Evolutionary conservation across 306 rosid species (phyloP).

Genomic region (Cucumis melo): DNA sequence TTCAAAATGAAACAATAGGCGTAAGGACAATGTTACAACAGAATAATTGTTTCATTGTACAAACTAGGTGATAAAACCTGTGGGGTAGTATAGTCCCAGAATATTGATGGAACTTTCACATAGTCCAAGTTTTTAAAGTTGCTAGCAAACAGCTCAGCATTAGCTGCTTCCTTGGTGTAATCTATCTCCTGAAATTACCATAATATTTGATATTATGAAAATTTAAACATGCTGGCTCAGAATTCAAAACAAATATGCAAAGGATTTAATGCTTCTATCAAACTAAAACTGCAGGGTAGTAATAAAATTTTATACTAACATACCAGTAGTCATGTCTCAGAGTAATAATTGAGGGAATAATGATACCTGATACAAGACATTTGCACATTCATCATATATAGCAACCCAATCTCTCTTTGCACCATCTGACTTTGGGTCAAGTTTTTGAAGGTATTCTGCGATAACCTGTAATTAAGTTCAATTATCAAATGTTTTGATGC

Average conservation of each 20-base stretch:
- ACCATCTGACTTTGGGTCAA: constrained; percentile 98
- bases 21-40: not conserved
- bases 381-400: constrained; percentile 96
- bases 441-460: constrained; percentile 90
- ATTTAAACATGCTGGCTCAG: not conserved
- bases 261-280: not conserved
- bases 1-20: constrained; percentile 4
- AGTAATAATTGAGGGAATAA: constrained; percentile 1
- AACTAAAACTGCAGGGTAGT: not conserved
- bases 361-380: constrained; percentile 78
- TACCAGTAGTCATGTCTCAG: not conserved
- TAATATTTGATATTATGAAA: not conserved
- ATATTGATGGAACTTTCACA: constrained; percentile 80
- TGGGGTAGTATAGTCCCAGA: constrained; percentile 88
- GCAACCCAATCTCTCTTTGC: constrained; percentile 99
- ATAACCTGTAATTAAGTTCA: constrained; percentile 52
- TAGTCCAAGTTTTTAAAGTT: constrained; percentile 80
- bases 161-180: constrained; percentile 95
- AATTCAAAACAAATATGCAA: not conserved
- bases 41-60: not conserved
- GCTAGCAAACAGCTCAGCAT: constrained; percentile 76
- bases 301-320: not conserved
- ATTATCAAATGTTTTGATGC: constrained; percentile 6
- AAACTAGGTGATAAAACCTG: constrained; percentile 41
- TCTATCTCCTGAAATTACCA: constrained; percentile 79